Base-by-base conservation (phyloP, 306 rosid genomes). In the Oxytropis ochrocephala region DNA sequence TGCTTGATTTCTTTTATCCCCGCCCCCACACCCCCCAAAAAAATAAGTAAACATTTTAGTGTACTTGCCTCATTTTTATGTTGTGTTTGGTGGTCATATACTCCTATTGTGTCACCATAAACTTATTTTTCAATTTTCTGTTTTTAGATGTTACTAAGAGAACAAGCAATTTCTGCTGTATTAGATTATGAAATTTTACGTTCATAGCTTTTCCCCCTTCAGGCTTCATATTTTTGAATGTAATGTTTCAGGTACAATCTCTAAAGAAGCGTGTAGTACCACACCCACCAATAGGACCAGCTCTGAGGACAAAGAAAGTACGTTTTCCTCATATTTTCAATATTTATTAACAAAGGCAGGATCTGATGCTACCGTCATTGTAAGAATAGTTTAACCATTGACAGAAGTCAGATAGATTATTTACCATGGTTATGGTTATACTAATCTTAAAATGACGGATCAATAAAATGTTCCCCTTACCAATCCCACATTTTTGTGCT, bases 291-390 rank as follows among this genome's bases (percentile, higher is more conserved):
- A 69, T 49, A 81, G 84, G 56, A 74, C 73, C 67, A 42, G 49
- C 44, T 49, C 80, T 44, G 85, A 71, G 75, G 77, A 81, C 64
- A 82, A 52, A 80, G 82, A 74, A 64, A 83, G 85, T 86, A 77
- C 1, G 85, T 73, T 11, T 65, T 71, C 60, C 67, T 56, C 12
- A 2, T 49, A 64, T 10, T 62, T 47, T 46, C 32, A 67, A 35
- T 54, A 62, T 77, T 66, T 65, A 61, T 21, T 62, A 16, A 19
- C 62, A 4, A 14, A 67, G 11, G 30, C 29, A 24, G 29, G 3
- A 24, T 24, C 29, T 24, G 29, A 24, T 24, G 29, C 29, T 24
- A 24, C 29, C 29, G 0, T 24, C 29, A 24, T 24, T 24, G 2
- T 24, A 24, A 24, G 29, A 24, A 24, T 24, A 24, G 29, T 24